Evolutionary conservation across 495 filamentous ascomycete species (phyloP).

Genomic region (Daldinia decipiens): DNA sequence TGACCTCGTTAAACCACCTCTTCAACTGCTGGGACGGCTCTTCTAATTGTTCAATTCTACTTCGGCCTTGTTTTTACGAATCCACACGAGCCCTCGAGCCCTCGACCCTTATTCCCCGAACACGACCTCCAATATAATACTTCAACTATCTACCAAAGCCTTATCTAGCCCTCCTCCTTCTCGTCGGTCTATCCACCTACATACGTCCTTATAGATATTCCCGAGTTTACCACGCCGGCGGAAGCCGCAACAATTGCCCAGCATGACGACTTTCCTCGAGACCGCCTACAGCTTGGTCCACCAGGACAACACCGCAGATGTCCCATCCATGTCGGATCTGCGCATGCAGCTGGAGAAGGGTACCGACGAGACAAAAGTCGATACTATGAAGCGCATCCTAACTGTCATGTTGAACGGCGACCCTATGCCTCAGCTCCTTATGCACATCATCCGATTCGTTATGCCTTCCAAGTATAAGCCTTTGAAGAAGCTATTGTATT

Average conservation of each 20-base stretch:
- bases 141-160: slow-evolving; percentile 4
- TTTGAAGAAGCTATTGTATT: slow-evolving; percentile 98
- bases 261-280: slow-evolving; percentile 94
- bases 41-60: slow-evolving; percentile 27
- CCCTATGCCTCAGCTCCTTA: slow-evolving; percentile 91
- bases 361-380: slow-evolving; percentile 94
- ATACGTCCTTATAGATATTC: slow-evolving; percentile 6
- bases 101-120: slow-evolving; percentile 13
- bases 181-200: slow-evolving; percentile 2
- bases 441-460: slow-evolving; percentile 99
- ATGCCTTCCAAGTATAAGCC: slow-evolving; percentile 97
- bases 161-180: slow-evolving; percentile 1
- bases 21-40: slow-evolving; percentile 27
- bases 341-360: slow-evolving; percentile 96
- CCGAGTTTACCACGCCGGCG: slow-evolving; percentile 41
- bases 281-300: slow-evolving; percentile 94
- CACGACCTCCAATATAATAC: slow-evolving; percentile 18
- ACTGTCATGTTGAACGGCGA: slow-evolving; percentile 99
- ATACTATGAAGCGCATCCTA: slow-evolving; percentile 97
- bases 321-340: slow-evolving; percentile 88
- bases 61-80: slow-evolving; percentile 17
- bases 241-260: slow-evolving; percentile 56
- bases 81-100: slow-evolving; percentile 15
- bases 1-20: slow-evolving; percentile 32
- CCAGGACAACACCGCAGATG: slow-evolving; percentile 92